phyloP scores from a whole-genome alignment of 2,329 filamentous ascomycete genomes.

The Pezicula neosporulosa region DNA sequence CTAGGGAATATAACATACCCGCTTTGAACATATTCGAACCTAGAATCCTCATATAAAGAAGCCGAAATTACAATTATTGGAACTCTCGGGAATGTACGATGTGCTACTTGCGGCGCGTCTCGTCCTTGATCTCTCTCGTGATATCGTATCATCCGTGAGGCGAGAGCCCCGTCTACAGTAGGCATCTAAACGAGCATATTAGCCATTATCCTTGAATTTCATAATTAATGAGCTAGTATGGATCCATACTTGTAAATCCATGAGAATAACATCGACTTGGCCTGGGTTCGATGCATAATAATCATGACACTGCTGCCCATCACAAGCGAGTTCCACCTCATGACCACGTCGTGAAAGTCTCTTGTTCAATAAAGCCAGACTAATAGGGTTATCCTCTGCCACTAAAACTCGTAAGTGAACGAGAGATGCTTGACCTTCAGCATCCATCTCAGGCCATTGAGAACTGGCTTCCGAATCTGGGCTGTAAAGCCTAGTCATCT shows the following conservation, averaged over 20 bases:
- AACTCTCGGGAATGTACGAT: constrained; percentile 7
- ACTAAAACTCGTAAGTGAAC: constrained; percentile 52
- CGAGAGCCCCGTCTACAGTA: constrained; percentile 15
- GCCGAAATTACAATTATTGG: constrained; percentile 21
- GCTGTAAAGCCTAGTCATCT: neutral
- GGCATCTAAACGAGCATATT: constrained; percentile 16
- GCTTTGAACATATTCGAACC: constrained; percentile 20
- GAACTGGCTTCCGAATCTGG: neutral
- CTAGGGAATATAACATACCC: constrained; percentile 16
- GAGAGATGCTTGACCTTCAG: constrained; percentile 57
- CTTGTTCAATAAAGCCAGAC: constrained; percentile 73
- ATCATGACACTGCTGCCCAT: constrained; percentile 74
- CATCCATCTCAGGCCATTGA: constrained; percentile 46
- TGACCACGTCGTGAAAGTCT: constrained; percentile 72
- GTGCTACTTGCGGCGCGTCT: neutral
- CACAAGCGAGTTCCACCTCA: constrained; percentile 66
- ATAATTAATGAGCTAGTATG: neutral
- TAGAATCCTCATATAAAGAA: constrained; percentile 11
- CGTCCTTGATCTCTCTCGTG: constrained; percentile 11
- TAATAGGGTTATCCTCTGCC: constrained; percentile 79
- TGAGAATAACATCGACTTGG: constrained; percentile 19
- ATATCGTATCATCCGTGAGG: constrained; percentile 19
- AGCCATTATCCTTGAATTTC: neutral
- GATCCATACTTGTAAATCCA: constrained; percentile 20
- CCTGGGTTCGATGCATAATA: constrained; percentile 56